A percentile compares a stretch with the other conserved stretches of the same genome.
Conservation (phyloP, 2,329 filamentous ascomycete genomes). For the Lojkania enalia region DNA sequence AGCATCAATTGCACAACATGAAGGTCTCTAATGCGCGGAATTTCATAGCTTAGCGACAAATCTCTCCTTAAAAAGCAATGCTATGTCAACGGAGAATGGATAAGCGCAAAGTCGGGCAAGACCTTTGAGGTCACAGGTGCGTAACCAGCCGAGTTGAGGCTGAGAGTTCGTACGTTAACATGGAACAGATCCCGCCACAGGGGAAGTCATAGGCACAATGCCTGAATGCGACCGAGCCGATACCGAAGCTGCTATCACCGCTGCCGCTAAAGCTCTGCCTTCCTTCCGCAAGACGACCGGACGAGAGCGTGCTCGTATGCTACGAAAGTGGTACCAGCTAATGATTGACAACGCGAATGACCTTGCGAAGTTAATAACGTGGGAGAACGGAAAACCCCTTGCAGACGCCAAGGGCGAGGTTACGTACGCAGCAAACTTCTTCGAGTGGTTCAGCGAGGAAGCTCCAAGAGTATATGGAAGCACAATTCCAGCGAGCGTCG, state of each 20-base stretch:
- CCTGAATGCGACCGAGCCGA: slow-evolving; percentile 83
- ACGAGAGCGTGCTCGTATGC: slow-evolving; percentile 71
- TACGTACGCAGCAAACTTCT: slow-evolving; percentile 46
- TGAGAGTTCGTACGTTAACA: slow-evolving; percentile 12
- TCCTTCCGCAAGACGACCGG: slow-evolving; percentile 72
- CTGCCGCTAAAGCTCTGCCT: slow-evolving; percentile 76
- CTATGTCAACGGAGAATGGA: slow-evolving; percentile 94
- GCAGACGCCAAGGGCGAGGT: slow-evolving; percentile 53
- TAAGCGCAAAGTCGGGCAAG: slow-evolving; percentile 80
- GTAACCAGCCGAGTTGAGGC: neutral
- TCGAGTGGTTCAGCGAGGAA: slow-evolving; percentile 48
- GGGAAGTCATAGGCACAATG: slow-evolving; percentile 76
- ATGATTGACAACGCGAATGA: slow-evolving; percentile 79
- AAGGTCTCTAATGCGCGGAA: slow-evolving; percentile 16
- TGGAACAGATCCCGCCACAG: slow-evolving; percentile 74
- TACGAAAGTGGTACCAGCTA: slow-evolving; percentile 81
- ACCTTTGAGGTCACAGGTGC: slow-evolving; percentile 78
- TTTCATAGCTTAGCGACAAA: slow-evolving; percentile 51
- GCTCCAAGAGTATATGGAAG: slow-evolving; percentile 59
- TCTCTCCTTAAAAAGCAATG: slow-evolving; percentile 78
- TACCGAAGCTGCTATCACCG: slow-evolving; percentile 77
- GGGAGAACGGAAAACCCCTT: slow-evolving; percentile 86
- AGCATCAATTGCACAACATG: neutral
- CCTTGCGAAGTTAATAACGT: slow-evolving; percentile 79
- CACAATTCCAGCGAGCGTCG: slow-evolving; percentile 69